These are phyloP conservation scores for Penicillium bialowiezense DNA, from an alignment of 495 filamentous ascomycete genomes.

Conservation along the genomic window DNA sequence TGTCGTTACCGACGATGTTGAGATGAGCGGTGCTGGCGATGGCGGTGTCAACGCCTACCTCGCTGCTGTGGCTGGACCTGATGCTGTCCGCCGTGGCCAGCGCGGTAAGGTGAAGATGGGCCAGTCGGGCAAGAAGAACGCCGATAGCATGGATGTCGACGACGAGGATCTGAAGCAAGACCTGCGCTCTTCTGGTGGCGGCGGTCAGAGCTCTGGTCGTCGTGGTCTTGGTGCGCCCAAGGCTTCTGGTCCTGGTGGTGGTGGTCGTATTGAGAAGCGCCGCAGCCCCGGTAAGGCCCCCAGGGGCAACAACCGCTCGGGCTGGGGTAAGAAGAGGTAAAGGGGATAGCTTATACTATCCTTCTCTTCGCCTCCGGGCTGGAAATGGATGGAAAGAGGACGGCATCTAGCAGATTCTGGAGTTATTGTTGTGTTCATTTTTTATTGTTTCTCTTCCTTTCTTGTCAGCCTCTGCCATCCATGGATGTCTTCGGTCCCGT, in stretches of 20 bases:
- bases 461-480: conserved; percentile 4
- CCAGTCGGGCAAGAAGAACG: conserved; percentile 56
- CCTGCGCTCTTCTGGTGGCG: conserved; percentile 17
- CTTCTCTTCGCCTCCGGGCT: not conserved
- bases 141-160: conserved; percentile 69
- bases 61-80: conserved; percentile 79
- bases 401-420: conserved; percentile 9
- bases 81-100: conserved; percentile 76
- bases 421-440: conserved; percentile 4
- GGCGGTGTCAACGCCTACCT: conserved; percentile 86
- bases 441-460: not conserved
- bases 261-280: conserved; percentile 38
- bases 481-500: conserved; percentile 7
- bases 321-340: conserved; percentile 12
- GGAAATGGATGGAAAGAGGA: not conserved
- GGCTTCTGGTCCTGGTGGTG: conserved; percentile 38
- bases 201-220: conserved; percentile 26
- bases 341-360: not conserved
- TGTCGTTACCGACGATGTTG: conserved; percentile 42
- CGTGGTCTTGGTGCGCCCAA: conserved; percentile 48
- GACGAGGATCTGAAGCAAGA: conserved; percentile 40
- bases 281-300: conserved; percentile 21
- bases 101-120: conserved; percentile 87
- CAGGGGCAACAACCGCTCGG: conserved; percentile 2
- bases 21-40: conserved; percentile 57